phyloP scores from a whole-genome alignment of 2,329 filamentous ascomycete species.

The Neofusicoccum kwambonambiense region DNA sequence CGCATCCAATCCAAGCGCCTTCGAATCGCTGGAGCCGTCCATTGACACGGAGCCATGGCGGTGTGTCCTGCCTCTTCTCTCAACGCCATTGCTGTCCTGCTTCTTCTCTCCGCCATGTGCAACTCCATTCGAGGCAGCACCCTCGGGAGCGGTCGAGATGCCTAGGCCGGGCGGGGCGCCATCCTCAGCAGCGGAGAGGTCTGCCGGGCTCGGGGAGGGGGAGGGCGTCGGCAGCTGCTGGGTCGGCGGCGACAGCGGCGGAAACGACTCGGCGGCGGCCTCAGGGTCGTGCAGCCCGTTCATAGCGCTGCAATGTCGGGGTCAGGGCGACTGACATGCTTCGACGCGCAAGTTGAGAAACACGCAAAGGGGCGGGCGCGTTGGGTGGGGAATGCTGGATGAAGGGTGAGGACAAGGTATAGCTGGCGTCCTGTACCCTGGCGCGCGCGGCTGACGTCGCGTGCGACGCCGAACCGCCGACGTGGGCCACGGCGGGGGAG shows the following conservation, averaged over 20 bases:
- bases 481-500: not conserved
- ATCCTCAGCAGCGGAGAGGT: not conserved
- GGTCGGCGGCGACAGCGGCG: conserved; percentile 10
- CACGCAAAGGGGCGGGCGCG: not conserved
- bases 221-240: conserved; percentile 32
- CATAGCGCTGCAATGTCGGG: conserved; percentile 26
- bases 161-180: not conserved
- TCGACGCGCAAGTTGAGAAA: not conserved
- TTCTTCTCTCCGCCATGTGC: not conserved
- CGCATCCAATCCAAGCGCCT: not conserved
- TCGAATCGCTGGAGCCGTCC: not conserved
- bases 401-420: not conserved
- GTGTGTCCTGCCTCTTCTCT: not conserved
- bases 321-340: conserved; percentile 11
- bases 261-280: conserved; percentile 22
- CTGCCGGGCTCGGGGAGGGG: conserved; percentile 10
- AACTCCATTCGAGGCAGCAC: not conserved
- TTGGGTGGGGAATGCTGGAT: not conserved
- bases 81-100: conserved; percentile 8
- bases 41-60: not conserved
- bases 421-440: not conserved
- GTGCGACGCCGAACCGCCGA: not conserved
- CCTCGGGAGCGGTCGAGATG: not conserved
- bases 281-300: conserved; percentile 28
- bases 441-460: not conserved